Base-by-base conservation (phyloP, 2,329 filamentous ascomycete species). In the Scedosporium apiospermum region DNA sequence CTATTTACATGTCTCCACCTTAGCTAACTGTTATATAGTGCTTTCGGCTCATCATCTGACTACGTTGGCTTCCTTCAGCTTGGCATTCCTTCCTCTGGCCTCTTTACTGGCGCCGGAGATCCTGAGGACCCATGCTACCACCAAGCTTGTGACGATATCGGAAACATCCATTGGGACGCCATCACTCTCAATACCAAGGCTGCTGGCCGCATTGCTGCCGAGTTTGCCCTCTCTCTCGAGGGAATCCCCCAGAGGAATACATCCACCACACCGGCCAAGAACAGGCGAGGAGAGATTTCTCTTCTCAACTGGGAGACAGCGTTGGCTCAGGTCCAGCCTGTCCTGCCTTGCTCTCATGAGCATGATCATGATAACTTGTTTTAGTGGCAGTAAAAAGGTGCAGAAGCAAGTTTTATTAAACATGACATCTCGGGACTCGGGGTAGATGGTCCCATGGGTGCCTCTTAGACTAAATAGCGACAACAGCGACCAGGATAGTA, bases 191-290 rank as follows among this genome's bases (percentile, higher is more conserved):
- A 72, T 53, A 68, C 72, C 51, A 73, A 71, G 65, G 75, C 75
- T 3, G 83, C 85, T 57, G 84, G 82, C 0, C 76, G 80, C 66
- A 76, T 79, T 1, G 73, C 81, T 53, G 81, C 61, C 66, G 66
- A 71, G 34, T 71, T 77, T 21, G 74, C 75, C 5, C 67, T 74
- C 18, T 74, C 71, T 58, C 65, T 76, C 3, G 68, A 74, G 1
- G 73, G 69, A 1, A 68, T 76, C 4, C 75, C 75, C 1, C 55
- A 62, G 4, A 69, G 75, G n/a, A 66, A 69, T 69, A 64, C 59
- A 68, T 69, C 63, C 67, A 38, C 46, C n/a, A 59, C 63, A 26
- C 38, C 62, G 2, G 23, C 58, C 7, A 42, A n/a, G 10, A 63
- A 53, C 34, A 30, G 41, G 12, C 44, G 61, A 44, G 42, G 23